A percentile compares a stretch with the other conserved stretches of the same genome.
These are phyloP conservation scores for Davidsoniella virescens DNA, from an alignment of 2,329 filamentous ascomycete genomes.

Conservation along the genomic window DNA sequence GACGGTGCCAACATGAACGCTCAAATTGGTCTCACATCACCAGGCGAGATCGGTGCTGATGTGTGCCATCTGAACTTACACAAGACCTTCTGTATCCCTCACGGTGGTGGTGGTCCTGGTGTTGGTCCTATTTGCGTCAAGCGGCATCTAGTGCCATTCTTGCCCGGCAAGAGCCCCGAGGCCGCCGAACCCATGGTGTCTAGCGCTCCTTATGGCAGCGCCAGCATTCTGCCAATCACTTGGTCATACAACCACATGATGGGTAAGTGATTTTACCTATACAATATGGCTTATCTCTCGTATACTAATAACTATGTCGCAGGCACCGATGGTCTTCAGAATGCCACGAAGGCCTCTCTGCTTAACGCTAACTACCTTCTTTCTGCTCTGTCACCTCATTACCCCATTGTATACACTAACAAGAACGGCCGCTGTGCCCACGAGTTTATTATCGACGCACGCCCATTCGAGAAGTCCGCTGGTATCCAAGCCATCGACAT, in stretches of 20 bases:
- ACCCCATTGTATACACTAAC: slow-evolving; percentile 88
- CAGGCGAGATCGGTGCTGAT: slow-evolving; percentile 87
- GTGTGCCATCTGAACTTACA: slow-evolving; percentile 95
- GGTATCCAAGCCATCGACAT: slow-evolving; percentile 88
- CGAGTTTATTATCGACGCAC: slow-evolving; percentile 88
- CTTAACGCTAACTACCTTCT: slow-evolving; percentile 97
- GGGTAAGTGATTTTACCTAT: slow-evolving; percentile 33
- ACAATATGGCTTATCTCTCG: neutral
- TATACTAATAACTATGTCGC: slow-evolving; percentile 13
- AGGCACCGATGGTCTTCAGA: slow-evolving; percentile 56
- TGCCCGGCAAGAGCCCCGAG: slow-evolving; percentile 39
- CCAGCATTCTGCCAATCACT: slow-evolving; percentile 83
- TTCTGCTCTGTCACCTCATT: slow-evolving; percentile 69
- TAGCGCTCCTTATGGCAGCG: slow-evolving; percentile 72
- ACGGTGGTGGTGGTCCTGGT: slow-evolving; percentile 85
- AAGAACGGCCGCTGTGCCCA: slow-evolving; percentile 75
- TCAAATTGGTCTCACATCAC: slow-evolving; percentile 87
- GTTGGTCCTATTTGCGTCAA: slow-evolving; percentile 91
- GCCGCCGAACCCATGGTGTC: slow-evolving; percentile 45
- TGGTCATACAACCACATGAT: slow-evolving; percentile 95
- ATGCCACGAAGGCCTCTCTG: slow-evolving; percentile 83
- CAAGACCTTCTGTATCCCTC: slow-evolving; percentile 98
- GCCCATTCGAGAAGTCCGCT: slow-evolving; percentile 66
- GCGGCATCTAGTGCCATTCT: slow-evolving; percentile 56
- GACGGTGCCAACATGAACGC: slow-evolving; percentile 98